Percentiles rank a stretch among this genome's conserved stretches.
Conservation (phyloP, 352 stramenopile species). For the Aphanomyces euteiches region DNA sequence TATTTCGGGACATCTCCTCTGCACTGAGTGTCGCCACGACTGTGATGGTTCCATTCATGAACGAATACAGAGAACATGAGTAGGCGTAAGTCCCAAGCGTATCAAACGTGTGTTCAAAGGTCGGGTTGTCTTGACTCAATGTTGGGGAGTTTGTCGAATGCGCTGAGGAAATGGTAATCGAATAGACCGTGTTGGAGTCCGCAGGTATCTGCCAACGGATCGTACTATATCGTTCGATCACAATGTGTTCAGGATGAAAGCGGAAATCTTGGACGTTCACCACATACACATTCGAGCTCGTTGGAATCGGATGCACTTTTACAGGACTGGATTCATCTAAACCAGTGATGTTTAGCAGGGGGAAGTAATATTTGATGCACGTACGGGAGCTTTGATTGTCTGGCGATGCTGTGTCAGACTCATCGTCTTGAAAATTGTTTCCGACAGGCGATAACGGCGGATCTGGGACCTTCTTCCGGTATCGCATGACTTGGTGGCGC, state of each 20-base stretch:
- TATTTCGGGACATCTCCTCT: not conserved
- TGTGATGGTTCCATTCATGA: slow-evolving; percentile 18
- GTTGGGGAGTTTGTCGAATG: not conserved
- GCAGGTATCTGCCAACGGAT: slow-evolving; percentile 15
- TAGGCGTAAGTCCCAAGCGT: slow-evolving; percentile 8
- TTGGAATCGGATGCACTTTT: slow-evolving; percentile 11
- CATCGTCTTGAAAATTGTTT: not conserved
- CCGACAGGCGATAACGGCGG: not conserved
- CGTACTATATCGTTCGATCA: slow-evolving; percentile 20
- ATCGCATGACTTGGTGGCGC: slow-evolving; percentile 6
- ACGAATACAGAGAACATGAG: slow-evolving; percentile 24
- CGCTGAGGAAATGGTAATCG: not conserved
- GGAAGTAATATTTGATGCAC: not conserved
- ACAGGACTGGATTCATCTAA: slow-evolving; percentile 23
- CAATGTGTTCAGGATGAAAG: slow-evolving; percentile 23
- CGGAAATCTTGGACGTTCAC: slow-evolving; percentile 24
- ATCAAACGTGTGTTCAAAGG: slow-evolving; percentile 27
- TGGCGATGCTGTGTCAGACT: not conserved
- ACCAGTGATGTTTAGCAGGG: not conserved
- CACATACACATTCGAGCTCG: slow-evolving; percentile 8
- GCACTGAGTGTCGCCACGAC: slow-evolving; percentile 12
- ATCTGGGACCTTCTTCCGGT: slow-evolving; percentile 28
- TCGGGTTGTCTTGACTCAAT: not conserved
- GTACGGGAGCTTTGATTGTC: slow-evolving; percentile 10
- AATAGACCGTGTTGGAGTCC: slow-evolving; percentile 20